Evolutionary conservation across 192 early-diverging fungal species (phyloP).

Genomic region (Backusella sp.): DNA sequence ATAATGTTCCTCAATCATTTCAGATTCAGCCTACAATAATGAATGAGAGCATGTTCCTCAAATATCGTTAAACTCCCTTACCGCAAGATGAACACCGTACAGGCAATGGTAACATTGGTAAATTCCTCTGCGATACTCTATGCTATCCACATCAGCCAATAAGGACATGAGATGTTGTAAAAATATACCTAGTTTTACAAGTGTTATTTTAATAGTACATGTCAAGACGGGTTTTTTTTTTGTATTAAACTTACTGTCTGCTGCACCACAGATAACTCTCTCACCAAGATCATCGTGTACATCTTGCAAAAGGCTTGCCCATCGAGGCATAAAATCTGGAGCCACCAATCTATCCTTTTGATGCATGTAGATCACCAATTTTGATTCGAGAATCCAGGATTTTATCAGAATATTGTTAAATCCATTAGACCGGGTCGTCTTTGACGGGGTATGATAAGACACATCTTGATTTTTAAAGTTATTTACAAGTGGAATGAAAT

Average conservation of each 20-base stretch:
- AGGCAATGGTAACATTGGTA: conserved; percentile 71
- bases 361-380: conserved; percentile 3
- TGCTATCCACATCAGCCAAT: conserved; percentile 35
- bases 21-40: conserved; percentile 42
- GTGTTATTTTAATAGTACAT: not conserved
- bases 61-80: conserved; percentile 28
- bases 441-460: conserved; percentile 23
- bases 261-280: conserved; percentile 56
- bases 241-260: conserved; percentile 38
- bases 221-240: not conserved
- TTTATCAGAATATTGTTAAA: conserved; percentile 26
- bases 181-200: conserved; percentile 41
- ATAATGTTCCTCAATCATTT: conserved; percentile 53
- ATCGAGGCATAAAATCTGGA: not conserved
- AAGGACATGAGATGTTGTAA: conserved; percentile 41
- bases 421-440: conserved; percentile 11
- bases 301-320: conserved; percentile 42
- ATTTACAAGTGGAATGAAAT: conserved; percentile 38
- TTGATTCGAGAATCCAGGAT: conserved; percentile 23
- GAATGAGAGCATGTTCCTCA: not conserved
- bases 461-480: conserved; percentile 24
- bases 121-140: conserved; percentile 44
- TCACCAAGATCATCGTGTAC: conserved; percentile 63
- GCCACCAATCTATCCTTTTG: not conserved
- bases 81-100: conserved; percentile 56